These are phyloP conservation scores for Ogataea hybrid DNA, from an alignment of 1,139 yeast genomes.

Conservation along the genomic window DNA sequence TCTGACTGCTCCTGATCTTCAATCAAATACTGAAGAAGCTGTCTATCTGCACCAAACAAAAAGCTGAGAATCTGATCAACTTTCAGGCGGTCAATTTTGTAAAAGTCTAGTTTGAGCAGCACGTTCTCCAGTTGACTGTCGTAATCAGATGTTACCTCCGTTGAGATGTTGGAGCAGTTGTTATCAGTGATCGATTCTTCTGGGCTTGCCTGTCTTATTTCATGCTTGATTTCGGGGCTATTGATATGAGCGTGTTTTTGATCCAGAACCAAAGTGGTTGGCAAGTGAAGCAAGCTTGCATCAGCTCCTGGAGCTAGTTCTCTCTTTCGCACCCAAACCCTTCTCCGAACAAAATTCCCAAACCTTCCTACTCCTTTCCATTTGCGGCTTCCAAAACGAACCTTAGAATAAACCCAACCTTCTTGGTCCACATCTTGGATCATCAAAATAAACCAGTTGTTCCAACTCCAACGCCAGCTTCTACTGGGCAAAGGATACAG, in stretches of 20 bases:
- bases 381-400: conserved; percentile 42
- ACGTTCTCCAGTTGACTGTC: neutral
- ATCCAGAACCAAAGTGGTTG: conserved; percentile 6
- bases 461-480: conserved; percentile 74
- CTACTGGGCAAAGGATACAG: conserved; percentile 63
- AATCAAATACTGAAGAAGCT: conserved; percentile 3
- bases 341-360: conserved; percentile 55
- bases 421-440: conserved; percentile 69
- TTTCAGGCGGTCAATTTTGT: conserved; percentile 23
- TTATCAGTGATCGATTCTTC: too few relatives aligned
- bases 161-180: neutral
- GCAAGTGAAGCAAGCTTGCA: conserved; percentile 1
- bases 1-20: conserved; percentile 1
- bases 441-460: conserved; percentile 71
- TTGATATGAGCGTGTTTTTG: neutral
- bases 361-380: conserved; percentile 63
- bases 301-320: conserved; percentile 9
- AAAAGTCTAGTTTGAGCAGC: conserved; percentile 3
- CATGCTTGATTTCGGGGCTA: too few relatives aligned
- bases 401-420: conserved; percentile 68
- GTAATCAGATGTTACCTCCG: neutral
- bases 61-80: conserved; percentile 17
- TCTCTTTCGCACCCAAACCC: conserved; percentile 58
- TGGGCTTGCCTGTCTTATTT: too few relatives aligned
- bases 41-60: conserved; percentile 11